Conservation (phyloP, 1,284 basidiomycete genomes). For the Lignosus rhinocerotis region DNA sequence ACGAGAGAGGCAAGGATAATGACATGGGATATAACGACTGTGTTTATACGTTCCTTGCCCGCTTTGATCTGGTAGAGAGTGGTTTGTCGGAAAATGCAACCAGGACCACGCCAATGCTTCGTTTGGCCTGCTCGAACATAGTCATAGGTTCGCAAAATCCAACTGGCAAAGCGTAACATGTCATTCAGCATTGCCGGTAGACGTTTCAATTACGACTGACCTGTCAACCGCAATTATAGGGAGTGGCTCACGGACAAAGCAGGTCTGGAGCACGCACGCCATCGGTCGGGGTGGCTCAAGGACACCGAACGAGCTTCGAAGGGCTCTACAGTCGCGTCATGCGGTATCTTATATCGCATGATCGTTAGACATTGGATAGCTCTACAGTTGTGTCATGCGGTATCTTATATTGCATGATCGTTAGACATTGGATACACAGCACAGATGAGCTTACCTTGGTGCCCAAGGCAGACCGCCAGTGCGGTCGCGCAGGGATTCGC, state of each 20-base stretch:
- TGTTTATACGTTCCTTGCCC: too few relatives aligned
- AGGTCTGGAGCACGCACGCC: neutral
- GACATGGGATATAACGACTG: too few relatives aligned
- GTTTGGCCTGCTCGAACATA: neutral
- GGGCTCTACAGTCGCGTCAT: too few relatives aligned
- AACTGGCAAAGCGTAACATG: neutral
- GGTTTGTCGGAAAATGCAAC: too few relatives aligned
- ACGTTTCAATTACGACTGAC: neutral
- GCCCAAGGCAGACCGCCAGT: neutral
- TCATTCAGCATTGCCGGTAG: neutral
- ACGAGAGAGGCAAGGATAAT: too few relatives aligned
- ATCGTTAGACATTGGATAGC: too few relatives aligned
- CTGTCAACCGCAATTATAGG: neutral
- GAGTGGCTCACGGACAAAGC: neutral
- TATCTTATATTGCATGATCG: too few relatives aligned
- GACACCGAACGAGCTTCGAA: too few relatives aligned
- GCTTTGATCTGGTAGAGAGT: too few relatives aligned
- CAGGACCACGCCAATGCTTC: neutral
- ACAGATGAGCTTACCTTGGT: neutral
- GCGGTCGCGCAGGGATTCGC: neutral
- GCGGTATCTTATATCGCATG: too few relatives aligned
- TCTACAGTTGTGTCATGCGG: too few relatives aligned
- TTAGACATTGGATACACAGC: neutral
- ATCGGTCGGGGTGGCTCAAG: too few relatives aligned
- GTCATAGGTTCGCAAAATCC: neutral